Evolutionary conservation across 2,329 filamentous ascomycete species (phyloP).

Genomic region (Fusarium pseudograminearum): DNA sequence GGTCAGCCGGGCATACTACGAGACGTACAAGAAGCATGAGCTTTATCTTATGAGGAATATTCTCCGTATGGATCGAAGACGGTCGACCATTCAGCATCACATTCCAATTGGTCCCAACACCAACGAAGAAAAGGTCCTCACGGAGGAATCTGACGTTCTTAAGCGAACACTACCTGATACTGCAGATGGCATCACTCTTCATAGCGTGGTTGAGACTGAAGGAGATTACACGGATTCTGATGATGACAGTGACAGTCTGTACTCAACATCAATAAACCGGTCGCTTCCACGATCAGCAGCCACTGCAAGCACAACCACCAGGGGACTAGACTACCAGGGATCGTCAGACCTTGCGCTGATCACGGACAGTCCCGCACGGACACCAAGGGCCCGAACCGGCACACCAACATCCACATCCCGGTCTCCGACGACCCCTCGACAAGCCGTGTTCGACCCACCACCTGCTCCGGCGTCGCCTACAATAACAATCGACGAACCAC

Average conservation of each 20-base stretch:
- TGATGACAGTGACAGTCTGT: constrained; percentile 44
- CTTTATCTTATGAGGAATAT: constrained; percentile 54
- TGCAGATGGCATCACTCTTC: constrained; percentile 49
- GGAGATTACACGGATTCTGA: constrained; percentile 43
- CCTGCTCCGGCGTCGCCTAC: constrained; percentile 14
- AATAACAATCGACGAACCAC: constrained; percentile 47
- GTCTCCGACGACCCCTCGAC: constrained; percentile 41
- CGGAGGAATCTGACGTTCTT: constrained; percentile 49
- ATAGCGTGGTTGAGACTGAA: constrained; percentile 49
- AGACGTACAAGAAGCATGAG: constrained; percentile 60
- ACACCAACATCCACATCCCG: constrained; percentile 40
- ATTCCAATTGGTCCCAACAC: constrained; percentile 44
- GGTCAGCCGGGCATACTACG: constrained; percentile 58
- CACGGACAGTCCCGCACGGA: constrained; percentile 36
- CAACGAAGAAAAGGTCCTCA: constrained; percentile 53
- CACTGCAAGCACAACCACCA: constrained; percentile 29
- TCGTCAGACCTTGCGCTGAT: constrained; percentile 34
- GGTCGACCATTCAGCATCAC: constrained; percentile 33
- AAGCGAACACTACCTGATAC: constrained; percentile 47
- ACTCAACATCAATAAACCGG: constrained; percentile 36
- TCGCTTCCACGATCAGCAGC: constrained; percentile 31
- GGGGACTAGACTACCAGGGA: constrained; percentile 18
- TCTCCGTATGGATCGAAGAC: constrained; percentile 48
- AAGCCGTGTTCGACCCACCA: constrained; percentile 20
- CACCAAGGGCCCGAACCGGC: constrained; percentile 32